phyloP scores from a whole-genome alignment of 140 eudicot species.

The Erigeron philadelphicus region DNA sequence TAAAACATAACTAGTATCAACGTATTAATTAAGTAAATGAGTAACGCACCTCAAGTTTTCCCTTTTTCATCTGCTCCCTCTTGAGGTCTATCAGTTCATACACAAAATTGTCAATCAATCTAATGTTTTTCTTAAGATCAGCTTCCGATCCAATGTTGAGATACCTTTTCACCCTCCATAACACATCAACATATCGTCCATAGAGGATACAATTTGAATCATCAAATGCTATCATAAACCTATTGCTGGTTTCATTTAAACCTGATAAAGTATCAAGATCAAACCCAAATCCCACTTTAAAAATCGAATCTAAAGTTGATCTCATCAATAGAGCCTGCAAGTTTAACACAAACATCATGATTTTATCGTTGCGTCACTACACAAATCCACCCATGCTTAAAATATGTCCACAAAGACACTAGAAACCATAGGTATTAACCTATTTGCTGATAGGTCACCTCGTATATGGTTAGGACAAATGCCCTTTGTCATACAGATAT shows the following conservation, averaged over 20 bases:
- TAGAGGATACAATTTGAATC: conserved; percentile 44
- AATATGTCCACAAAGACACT: too few species aligned
- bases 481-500: too few species aligned
- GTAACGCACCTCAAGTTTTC: conserved; percentile 35
- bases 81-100: conserved; percentile 46
- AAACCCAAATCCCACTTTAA: conserved; percentile 64
- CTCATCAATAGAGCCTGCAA: conserved; percentile 58
- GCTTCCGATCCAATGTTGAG: conserved; percentile 59
- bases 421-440: too few species aligned
- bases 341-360: not conserved
- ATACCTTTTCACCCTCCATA: conserved; percentile 51
- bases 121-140: conserved; percentile 39
- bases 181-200: conserved; percentile 48
- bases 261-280: conserved; percentile 57
- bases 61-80: conserved; percentile 43
- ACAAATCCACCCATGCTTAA: too few species aligned
- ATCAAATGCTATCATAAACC: conserved; percentile 50
- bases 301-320: conserved; percentile 58
- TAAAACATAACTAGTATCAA: not conserved
- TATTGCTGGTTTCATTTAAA: conserved; percentile 40
- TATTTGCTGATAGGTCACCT: too few species aligned
- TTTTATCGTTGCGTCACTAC: not conserved
- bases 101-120: conserved; percentile 46
- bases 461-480: too few species aligned
- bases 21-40: not conserved